These are phyloP conservation scores for Chiua virens DNA, from an alignment of 768 basidiomycete species.

Conservation along the genomic window DNA sequence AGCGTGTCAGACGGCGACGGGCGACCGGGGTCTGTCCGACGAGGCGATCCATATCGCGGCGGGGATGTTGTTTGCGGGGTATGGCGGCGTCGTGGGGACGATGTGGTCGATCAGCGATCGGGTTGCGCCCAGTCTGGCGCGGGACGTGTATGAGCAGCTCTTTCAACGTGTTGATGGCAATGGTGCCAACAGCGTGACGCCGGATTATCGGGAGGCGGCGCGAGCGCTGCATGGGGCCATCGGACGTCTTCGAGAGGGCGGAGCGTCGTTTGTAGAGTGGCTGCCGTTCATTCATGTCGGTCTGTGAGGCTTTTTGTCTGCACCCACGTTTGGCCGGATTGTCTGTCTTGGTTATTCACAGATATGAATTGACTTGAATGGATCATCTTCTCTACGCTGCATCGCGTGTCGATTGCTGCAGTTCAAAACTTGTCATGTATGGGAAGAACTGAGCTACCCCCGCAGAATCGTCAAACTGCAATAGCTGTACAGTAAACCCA, in stretches of 20 bases:
- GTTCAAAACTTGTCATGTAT: too few species aligned
- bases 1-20: constrained; percentile 45
- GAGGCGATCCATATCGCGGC: constrained; percentile 44
- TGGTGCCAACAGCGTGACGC: not conserved
- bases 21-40: constrained; percentile 33
- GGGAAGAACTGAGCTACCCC: too few species aligned
- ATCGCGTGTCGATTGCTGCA: too few species aligned
- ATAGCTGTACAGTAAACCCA: too few species aligned
- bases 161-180: not conserved
- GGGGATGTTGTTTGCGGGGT: constrained; percentile 38
- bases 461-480: too few species aligned
- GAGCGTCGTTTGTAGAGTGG: constrained; percentile 3
- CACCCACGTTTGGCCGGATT: too few species aligned
- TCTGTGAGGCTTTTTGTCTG: not conserved
- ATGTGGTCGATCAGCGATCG: constrained; percentile 44
- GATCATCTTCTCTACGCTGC: too few species aligned
- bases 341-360: too few species aligned
- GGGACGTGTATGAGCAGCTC: constrained; percentile 28
- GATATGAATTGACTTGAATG: too few species aligned
- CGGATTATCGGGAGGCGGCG: constrained; percentile 1
- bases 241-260: constrained; percentile 1
- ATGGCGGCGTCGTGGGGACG: constrained; percentile 38
- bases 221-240: constrained; percentile 1
- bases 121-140: constrained; percentile 34
- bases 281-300: constrained; percentile 13